Evolutionary conservation across 257 asterid species (phyloP).

Genomic region (Plectranthus barbatus): DNA sequence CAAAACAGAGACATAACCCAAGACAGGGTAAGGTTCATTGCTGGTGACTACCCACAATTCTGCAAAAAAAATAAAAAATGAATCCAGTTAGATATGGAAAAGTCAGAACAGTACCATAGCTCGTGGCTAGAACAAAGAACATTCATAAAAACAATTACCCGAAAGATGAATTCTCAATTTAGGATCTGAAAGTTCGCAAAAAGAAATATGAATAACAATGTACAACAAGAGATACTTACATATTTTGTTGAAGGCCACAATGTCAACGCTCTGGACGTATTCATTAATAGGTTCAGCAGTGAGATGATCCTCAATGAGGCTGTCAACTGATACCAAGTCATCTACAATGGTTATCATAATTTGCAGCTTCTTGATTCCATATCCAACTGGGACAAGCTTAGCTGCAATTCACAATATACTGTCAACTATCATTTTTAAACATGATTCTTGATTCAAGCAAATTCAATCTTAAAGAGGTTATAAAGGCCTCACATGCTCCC

Average conservation of each 20-base stretch:
- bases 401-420: conserved; percentile 32
- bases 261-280: conserved; percentile 29
- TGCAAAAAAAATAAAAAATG: too few species aligned
- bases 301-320: conserved; percentile 30
- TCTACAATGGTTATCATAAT: conserved; percentile 78
- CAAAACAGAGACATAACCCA: background rate
- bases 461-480: background rate
- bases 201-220: too few species aligned
- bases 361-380: conserved; percentile 84
- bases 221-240: conserved; percentile 13
- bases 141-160: too few species aligned
- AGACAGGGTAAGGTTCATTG: too few species aligned
- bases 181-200: too few species aligned
- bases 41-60: too few species aligned
- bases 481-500: conserved; percentile 75
- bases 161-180: too few species aligned
- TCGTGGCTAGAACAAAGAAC: too few species aligned
- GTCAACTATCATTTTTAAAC: background rate
- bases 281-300: conserved; percentile 29
- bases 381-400: conserved; percentile 75
- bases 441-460: background rate
- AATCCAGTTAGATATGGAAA: too few species aligned
- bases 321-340: conserved; percentile 79
- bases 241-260: conserved; percentile 36
- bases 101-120: too few species aligned